Evolutionary conservation across 2,329 filamentous ascomycete species (phyloP), one percentile per base, ranked within the genome.

Genomic region (Grosmannia penicillata): DNA sequence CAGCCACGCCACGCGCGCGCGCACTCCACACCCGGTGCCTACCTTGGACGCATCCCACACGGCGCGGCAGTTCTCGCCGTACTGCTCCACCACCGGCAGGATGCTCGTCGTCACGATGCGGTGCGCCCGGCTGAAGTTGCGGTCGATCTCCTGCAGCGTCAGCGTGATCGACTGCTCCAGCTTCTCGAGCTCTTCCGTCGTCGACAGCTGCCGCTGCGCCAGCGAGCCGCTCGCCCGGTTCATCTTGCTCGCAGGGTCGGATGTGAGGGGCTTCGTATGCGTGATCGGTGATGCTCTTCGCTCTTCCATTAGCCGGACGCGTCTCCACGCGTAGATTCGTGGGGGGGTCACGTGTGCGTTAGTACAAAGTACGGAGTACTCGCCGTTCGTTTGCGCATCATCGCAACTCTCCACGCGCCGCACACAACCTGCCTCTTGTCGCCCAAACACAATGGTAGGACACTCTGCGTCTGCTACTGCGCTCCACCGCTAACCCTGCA

Each of bases 21-120:
- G 21, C 8, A 10, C 11, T 17, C 3, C 13, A 17, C 25, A 15
- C n/a, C 4, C 31, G 11, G 22, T 4, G 26, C 31, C 28, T 40
- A 89, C 85, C 74, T 93, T 94, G 39, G 89, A 93, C 18, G 87
- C 86, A 50, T 96, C 87, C 91, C 91, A 98, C 2, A 98, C 89
- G 35, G 86, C 77, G 45, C 79, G 80, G 2, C 91, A 96, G 54
- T 96, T 82, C 48, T 93, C 85, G 33, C 84, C 84, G 60, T 98
- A 98, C 53, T 93, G 81, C 56, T 96, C 89, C 17, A 98, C 86
- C 1, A 95, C 72, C 1, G 91, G 91, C 4, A 98, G 62, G 39
- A 98, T 95, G 54, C 78, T 93, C 1, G 82, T 80, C 1, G 91
- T 96, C 28, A 98, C 89, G 43, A 98, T 96, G 45, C 86, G 79